Evolutionary conservation across 352 stramenopile genomes (phyloP).

Genomic region (Pilasporangium apinafurcum): DNA sequence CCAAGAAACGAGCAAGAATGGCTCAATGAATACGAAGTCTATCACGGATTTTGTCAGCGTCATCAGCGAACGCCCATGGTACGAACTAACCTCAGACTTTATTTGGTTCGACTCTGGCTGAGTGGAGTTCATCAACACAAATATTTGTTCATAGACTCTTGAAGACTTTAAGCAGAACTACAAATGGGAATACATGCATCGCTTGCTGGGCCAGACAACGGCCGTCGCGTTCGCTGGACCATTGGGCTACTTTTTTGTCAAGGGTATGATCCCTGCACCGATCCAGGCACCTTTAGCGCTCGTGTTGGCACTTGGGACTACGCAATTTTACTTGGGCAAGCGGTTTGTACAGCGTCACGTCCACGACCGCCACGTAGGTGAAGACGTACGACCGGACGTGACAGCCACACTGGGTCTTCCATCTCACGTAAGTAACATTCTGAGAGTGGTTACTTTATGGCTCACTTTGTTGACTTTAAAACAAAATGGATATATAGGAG

Average conservation of each 20-base stretch:
- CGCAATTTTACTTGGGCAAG: constrained; percentile 45
- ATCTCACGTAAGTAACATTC: constrained; percentile 24
- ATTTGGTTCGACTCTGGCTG: not conserved
- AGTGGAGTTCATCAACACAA: no score
- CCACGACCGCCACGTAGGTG: constrained; percentile 9
- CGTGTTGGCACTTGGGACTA: constrained; percentile 29
- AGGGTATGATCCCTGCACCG: constrained; percentile 51
- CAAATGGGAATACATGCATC: constrained; percentile 88
- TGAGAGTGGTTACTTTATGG: not conserved
- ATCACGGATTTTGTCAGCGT: constrained; percentile 93
- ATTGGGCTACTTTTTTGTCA: constrained; percentile 87
- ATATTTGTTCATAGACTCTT: constrained; percentile 71
- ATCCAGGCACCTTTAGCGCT: constrained; percentile 37
- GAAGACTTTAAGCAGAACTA: constrained; percentile 97
- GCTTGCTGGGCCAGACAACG: constrained; percentile 90
- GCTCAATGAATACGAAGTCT: constrained; percentile 91
- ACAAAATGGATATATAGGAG: constrained; percentile 14
- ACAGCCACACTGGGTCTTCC: constrained; percentile 35
- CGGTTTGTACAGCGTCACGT: constrained; percentile 41
- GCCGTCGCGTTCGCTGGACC: constrained; percentile 88
- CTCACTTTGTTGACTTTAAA: not conserved
- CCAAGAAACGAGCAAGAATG: constrained; percentile 88
- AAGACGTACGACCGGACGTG: constrained; percentile 6
- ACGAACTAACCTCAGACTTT: not conserved
- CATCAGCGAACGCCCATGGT: constrained; percentile 86